phyloP scores from a whole-genome alignment of 192 early-diverging fungal species.

The Gigaspora rosea region DNA sequence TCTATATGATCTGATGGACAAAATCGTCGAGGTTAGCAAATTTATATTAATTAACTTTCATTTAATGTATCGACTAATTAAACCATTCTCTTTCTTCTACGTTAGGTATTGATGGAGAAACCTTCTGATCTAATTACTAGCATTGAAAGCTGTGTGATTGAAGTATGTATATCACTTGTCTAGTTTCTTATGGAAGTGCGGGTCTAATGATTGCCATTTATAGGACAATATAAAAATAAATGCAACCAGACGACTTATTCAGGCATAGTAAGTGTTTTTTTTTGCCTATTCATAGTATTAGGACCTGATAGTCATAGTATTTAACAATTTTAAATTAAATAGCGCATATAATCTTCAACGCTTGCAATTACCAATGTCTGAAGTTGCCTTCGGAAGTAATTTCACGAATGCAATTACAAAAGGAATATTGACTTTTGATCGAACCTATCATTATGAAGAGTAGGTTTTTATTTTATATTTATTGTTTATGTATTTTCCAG shows the following conservation, averaged over 20 bases:
- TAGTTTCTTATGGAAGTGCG: conserved; percentile 14
- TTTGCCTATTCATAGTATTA: neutral
- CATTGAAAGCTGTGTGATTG: conserved; percentile 22
- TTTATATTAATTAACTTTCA: conserved; percentile 19
- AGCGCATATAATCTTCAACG: conserved; percentile 19
- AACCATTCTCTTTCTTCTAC: neutral
- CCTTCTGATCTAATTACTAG: conserved; percentile 5
- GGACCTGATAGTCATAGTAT: neutral
- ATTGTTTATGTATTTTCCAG: conserved; percentile 5
- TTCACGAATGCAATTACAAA: conserved; percentile 11
- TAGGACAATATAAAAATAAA: conserved; percentile 26
- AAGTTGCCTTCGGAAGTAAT: conserved; percentile 10
- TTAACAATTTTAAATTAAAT: conserved; percentile 1
- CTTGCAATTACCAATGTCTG: neutral
- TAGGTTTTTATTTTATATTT: conserved; percentile 16
- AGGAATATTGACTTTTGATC: conserved; percentile 18
- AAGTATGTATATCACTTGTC: conserved; percentile 7
- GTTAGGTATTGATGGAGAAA: conserved; percentile 11
- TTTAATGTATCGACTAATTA: neutral
- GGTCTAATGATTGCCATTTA: conserved; percentile 21
- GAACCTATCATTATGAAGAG: conserved; percentile 15
- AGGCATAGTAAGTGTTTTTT: conserved; percentile 24
- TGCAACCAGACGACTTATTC: conserved; percentile 7
- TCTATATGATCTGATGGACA: conserved; percentile 13
- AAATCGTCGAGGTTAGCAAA: neutral